Conservation (phyloP, 1,284 basidiomycete species). For the Earliella scabrosa region DNA sequence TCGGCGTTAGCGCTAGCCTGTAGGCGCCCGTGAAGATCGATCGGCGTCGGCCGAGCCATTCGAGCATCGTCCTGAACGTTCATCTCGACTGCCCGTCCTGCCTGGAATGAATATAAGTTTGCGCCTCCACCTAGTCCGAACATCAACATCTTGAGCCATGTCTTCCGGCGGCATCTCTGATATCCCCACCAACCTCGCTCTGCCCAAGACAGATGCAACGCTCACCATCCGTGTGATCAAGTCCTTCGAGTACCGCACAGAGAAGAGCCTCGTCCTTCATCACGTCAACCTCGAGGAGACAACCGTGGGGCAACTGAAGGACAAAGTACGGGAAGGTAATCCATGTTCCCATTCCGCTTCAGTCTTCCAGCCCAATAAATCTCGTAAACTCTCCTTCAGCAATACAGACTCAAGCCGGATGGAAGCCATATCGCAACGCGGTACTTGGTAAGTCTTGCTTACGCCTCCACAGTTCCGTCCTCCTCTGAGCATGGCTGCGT, state of each 20-base stretch:
- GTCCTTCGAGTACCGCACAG: constrained; percentile 91
- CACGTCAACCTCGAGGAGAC: constrained; percentile 80
- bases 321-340: constrained; percentile 66
- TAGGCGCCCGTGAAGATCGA: neutral
- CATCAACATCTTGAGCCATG: constrained; percentile 28
- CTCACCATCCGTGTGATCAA: constrained; percentile 95
- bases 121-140: too few relatives aligned
- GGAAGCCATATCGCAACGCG: constrained; percentile 85
- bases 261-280: constrained; percentile 86
- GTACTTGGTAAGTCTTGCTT: constrained; percentile 70
- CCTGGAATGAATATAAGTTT: too few relatives aligned
- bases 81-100: neutral
- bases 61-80: constrained; percentile 22
- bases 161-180: constrained; percentile 49
- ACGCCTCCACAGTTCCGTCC: too few relatives aligned
- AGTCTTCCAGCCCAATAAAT: neutral
- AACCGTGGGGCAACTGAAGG: constrained; percentile 81
- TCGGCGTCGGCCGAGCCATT: constrained; percentile 13
- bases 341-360: constrained; percentile 11
- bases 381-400: constrained; percentile 44
- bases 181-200: constrained; percentile 65
- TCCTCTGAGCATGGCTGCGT: too few relatives aligned
- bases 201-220: constrained; percentile 75
- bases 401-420: constrained; percentile 73
- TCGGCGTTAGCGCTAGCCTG: too few relatives aligned